phyloP scores from a whole-genome alignment of 1,284 basidiomycete species.

The Peniophora sp. region DNA sequence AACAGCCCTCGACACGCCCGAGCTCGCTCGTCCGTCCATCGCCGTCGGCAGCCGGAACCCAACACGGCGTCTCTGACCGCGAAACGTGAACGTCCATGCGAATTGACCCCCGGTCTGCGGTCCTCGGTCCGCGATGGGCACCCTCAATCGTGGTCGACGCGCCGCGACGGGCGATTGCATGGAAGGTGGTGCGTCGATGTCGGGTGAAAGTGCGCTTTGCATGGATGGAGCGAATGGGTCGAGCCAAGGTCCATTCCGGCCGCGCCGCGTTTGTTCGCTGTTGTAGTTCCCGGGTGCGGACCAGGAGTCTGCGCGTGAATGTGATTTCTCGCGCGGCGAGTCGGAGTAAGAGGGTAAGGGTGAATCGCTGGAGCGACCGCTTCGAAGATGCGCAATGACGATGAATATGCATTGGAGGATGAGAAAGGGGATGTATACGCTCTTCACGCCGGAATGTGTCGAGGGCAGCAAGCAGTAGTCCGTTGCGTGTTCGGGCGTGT shows the following conservation, averaged over 20 bases:
- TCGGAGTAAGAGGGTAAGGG: constrained; percentile 12
- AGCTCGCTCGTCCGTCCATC: neutral
- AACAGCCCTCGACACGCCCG: neutral
- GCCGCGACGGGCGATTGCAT: neutral
- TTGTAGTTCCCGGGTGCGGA: neutral
- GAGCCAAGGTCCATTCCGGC: neutral
- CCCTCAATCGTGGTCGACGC: neutral
- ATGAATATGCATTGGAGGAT: constrained; percentile 30
- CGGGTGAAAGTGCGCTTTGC: neutral
- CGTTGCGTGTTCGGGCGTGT: constrained; percentile 30
- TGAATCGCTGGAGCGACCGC: neutral
- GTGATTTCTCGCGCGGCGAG: constrained; percentile 10
- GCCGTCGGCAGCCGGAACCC: constrained; percentile 8
- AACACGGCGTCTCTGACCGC: constrained; percentile 9
- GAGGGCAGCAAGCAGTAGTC: constrained; percentile 63
- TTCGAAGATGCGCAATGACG: constrained; percentile 14
- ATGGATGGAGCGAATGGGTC: neutral
- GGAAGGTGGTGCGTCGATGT: constrained; percentile 1
- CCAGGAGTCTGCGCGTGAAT: constrained; percentile 9
- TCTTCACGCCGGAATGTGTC: constrained; percentile 52
- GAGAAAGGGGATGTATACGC: constrained; percentile 48
- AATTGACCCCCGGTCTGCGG: constrained; percentile 2
- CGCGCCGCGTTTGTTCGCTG: neutral
- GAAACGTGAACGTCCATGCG: constrained; percentile 9
- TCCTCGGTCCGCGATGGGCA: neutral